phyloP scores from a whole-genome alignment of 2,329 filamentous ascomycete genomes.

The Tolypocladium ophioglossoides region DNA sequence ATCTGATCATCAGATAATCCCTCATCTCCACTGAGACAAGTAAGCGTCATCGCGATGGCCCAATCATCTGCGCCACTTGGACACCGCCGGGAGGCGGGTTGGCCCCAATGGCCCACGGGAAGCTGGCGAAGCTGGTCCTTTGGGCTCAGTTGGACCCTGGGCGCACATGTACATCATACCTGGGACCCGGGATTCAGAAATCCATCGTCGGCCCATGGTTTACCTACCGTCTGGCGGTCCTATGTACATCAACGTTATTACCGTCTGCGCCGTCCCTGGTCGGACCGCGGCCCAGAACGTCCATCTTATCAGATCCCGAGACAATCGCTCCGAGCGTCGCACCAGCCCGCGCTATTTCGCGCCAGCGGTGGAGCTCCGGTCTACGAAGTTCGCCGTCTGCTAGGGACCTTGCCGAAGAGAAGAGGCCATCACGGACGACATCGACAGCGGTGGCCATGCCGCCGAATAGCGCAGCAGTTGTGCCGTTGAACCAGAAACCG shows the following conservation, averaged over 20 bases:
- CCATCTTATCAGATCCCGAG: neutral
- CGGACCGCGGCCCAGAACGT: neutral
- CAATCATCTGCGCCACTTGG: neutral
- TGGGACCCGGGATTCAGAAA: neutral
- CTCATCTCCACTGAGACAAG: constrained; percentile 21
- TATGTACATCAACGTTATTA: neutral
- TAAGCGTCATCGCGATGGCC: neutral
- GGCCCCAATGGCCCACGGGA: neutral
- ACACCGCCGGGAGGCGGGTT: neutral
- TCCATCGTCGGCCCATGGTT: neutral
- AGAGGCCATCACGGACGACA: neutral
- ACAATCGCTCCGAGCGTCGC: neutral
- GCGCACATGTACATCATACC: neutral
- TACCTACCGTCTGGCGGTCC: neutral
- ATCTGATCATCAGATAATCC: constrained; percentile 47
- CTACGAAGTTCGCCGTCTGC: neutral
- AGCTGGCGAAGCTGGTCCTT: neutral
- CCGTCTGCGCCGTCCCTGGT: neutral
- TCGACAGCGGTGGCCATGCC: too few species aligned
- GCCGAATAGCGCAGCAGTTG: neutral
- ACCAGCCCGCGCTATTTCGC: neutral
- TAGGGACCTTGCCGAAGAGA: neutral
- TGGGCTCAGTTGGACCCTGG: neutral
- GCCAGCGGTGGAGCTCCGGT: neutral
- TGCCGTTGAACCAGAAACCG: neutral